A percentile compares a stretch with the other conserved stretches of the same genome.
Conservation (phyloP, 352 stramenopile species). For the Elongisporangium undulatum region DNA sequence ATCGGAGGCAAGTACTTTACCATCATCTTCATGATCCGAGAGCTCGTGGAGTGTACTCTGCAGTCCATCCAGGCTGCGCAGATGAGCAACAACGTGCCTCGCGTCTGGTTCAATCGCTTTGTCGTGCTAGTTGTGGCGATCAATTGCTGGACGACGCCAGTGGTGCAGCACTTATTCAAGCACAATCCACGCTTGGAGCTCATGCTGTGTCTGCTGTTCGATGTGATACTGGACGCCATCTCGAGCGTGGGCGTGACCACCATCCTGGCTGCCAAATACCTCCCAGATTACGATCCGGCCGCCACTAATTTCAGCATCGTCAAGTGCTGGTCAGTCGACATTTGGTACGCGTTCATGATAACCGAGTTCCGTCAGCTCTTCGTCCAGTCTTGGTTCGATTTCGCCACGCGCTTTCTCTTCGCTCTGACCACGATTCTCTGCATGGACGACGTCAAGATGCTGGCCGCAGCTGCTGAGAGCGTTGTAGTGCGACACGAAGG, state of each 20-base stretch:
- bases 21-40: constrained; percentile 9
- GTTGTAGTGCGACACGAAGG: background rate
- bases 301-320: constrained; percentile 8
- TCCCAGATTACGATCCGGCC: constrained; percentile 4
- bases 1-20: constrained; percentile 15
- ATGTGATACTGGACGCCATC: constrained; percentile 12
- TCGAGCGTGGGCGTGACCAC: constrained; percentile 11
- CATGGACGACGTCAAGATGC: background rate
- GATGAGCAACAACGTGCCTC: constrained; percentile 8
- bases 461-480: background rate
- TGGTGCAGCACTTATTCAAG: constrained; percentile 13
- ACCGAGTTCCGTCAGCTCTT: constrained; percentile 17
- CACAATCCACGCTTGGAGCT: constrained; percentile 9
- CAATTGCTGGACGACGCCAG: constrained; percentile 21
- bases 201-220: constrained; percentile 9
- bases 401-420: constrained; percentile 9
- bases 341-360: constrained; percentile 11
- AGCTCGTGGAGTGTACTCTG: constrained; percentile 19
- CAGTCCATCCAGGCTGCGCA: constrained; percentile 14
- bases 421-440: constrained; percentile 5
- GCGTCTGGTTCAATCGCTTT: constrained; percentile 17
- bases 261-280: constrained; percentile 11
- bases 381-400: constrained; percentile 15
- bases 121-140: constrained; percentile 10
- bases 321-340: constrained; percentile 16